Percentiles rank a stretch among this genome's conserved stretches.
These are phyloP conservation scores for Chalciporus piperatus DNA, from an alignment of 768 basidiomycete species.

Conservation along the genomic window DNA sequence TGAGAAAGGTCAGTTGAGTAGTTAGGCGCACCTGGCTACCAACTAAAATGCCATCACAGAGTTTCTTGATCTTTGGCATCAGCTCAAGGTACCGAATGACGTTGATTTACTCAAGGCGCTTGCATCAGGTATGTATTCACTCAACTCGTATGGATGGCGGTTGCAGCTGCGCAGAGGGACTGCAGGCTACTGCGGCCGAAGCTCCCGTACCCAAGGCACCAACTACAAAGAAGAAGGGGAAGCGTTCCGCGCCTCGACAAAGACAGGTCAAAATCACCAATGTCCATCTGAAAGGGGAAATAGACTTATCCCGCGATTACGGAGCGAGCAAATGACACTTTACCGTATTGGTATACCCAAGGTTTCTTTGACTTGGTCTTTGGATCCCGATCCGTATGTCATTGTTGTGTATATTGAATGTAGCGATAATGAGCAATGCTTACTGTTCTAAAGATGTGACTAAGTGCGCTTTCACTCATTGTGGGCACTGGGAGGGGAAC, in stretches of 20 bases:
- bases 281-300: constrained; percentile 79
- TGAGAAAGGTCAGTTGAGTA: constrained; percentile 63
- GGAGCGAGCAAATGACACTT: constrained; percentile 17
- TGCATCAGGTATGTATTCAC: constrained; percentile 52
- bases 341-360: not conserved
- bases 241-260: constrained; percentile 68
- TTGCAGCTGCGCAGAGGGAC: constrained; percentile 53
- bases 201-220: constrained; percentile 52
- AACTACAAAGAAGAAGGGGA: constrained; percentile 77
- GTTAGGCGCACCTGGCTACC: constrained; percentile 2
- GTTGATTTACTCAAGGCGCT: constrained; percentile 79
- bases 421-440: not conserved
- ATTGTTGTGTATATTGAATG: not conserved
- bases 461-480: not conserved
- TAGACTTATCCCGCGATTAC: constrained; percentile 80
- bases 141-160: not conserved
- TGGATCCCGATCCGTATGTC: not conserved
- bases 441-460: not conserved
- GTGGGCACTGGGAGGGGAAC: not conserved
- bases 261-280: constrained; percentile 85
- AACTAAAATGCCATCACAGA: constrained; percentile 44
- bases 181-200: constrained; percentile 76
- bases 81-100: constrained; percentile 79
- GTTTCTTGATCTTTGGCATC: constrained; percentile 86
- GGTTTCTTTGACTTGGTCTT: not conserved